phyloP scores from a whole-genome alignment of 352 stramenopile species.

The Phytopythium kandeliae region DNA sequence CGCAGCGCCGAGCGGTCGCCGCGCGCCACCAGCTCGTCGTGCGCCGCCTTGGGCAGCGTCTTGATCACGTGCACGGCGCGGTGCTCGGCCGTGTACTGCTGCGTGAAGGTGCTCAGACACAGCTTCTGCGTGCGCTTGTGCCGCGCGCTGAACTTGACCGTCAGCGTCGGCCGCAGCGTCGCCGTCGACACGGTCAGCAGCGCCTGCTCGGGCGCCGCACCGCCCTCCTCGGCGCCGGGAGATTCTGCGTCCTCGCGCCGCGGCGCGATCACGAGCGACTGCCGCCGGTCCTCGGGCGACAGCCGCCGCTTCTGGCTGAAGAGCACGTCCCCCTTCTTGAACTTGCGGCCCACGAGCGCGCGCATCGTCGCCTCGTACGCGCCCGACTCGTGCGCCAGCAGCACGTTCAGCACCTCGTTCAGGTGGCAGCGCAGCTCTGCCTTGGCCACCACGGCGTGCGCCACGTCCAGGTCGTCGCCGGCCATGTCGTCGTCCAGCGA shows the following conservation, averaged over 20 bases:
- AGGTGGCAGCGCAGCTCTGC: conserved; percentile 41
- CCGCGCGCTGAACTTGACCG: conserved; percentile 14
- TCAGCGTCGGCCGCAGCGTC: conserved; percentile 19
- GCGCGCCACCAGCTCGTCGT: conserved; percentile 34
- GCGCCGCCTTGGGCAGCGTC: conserved; percentile 43
- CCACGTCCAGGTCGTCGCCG: conserved; percentile 23
- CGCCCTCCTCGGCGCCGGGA: conserved; percentile 9
- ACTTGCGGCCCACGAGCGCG: conserved; percentile 33
- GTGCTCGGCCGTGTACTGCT: conserved; percentile 32
- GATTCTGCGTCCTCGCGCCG: conserved; percentile 10
- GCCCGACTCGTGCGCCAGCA: conserved; percentile 31
- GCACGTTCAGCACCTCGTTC: conserved; percentile 53
- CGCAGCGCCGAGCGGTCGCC: conserved; percentile 37
- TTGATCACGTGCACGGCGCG: conserved; percentile 60
- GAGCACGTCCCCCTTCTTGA: conserved; percentile 36
- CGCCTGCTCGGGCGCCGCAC: conserved; percentile 16
- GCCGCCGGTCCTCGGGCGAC: conserved; percentile 16
- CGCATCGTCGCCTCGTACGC: conserved; percentile 43
- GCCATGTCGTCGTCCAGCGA: conserved; percentile 11
- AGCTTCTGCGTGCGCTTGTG: conserved; percentile 40
- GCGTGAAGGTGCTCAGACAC: conserved; percentile 40
- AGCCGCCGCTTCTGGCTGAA: conserved; percentile 25
- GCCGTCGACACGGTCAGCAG: conserved; percentile 23
- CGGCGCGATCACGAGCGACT: conserved; percentile 18
- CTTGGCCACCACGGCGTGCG: conserved; percentile 41